Conservation (phyloP, 2,329 filamentous ascomycete genomes). For the Sclerotinia subarctica region DNA sequence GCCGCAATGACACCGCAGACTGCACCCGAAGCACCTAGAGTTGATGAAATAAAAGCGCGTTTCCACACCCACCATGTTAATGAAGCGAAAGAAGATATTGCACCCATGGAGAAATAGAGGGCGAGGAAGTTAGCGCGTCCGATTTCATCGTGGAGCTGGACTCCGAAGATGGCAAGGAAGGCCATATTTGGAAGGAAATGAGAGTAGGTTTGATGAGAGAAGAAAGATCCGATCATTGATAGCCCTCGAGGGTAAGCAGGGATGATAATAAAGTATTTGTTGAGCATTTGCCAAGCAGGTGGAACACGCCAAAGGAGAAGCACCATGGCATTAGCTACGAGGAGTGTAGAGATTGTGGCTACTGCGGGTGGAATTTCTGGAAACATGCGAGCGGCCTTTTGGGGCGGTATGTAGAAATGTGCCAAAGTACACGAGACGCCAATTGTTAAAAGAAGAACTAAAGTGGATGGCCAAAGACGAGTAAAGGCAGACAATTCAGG, state of each 20-base stretch:
- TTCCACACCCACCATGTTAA: conserved; percentile 45
- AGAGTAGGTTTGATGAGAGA: conserved; percentile 62
- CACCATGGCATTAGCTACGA: conserved; percentile 57
- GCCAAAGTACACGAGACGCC: conserved; percentile 45
- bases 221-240: conserved; percentile 60
- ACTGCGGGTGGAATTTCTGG: conserved; percentile 59
- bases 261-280: conserved; percentile 64
- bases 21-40: conserved; percentile 65
- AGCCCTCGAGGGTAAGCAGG: conserved; percentile 62
- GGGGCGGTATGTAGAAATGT: conserved; percentile 52
- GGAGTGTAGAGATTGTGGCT: conserved; percentile 61
- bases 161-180: conserved; percentile 63
- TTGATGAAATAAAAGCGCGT: conserved; percentile 45
- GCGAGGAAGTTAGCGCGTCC: conserved; percentile 66
- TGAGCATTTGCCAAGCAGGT: conserved; percentile 62
- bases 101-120: conserved; percentile 60
- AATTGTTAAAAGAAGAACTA: conserved; percentile 47
- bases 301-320: conserved; percentile 61
- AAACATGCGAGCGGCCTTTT: conserved; percentile 50
- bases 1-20: conserved; percentile 59
- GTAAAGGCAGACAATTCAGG: conserved; percentile 52
- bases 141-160: conserved; percentile 65
- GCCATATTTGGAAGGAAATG: conserved; percentile 66
- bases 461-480: conserved; percentile 54
- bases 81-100: conserved; percentile 56